These are phyloP conservation scores for Glycyrrhiza uralensis DNA, from an alignment of 306 rosid species.

Conservation along the genomic window DNA sequence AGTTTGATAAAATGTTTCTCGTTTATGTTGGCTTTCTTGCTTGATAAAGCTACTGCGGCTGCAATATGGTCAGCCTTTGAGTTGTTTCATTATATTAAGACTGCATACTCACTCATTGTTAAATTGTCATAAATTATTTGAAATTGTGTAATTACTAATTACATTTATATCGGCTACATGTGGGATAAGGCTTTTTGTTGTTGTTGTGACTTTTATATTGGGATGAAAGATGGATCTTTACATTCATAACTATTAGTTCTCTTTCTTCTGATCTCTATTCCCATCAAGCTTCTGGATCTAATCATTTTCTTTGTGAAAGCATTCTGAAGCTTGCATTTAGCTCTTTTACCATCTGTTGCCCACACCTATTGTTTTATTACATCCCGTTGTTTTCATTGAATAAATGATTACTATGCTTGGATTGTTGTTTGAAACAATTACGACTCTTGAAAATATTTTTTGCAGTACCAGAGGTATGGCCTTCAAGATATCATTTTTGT, in stretches of 20 bases:
- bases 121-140: background rate
- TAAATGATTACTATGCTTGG: background rate
- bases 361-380: background rate
- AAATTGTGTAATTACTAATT: background rate
- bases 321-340: background rate
- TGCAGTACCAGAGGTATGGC: conserved; percentile 36
- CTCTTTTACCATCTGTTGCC: background rate
- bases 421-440: conserved; percentile 6
- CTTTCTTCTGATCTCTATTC: background rate
- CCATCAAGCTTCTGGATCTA: background rate
- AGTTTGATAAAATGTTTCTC: background rate
- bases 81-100: background rate
- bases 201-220: no score
- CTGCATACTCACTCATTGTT: background rate
- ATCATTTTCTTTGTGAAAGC: background rate
- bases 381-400: background rate
- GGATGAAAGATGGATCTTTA: background rate
- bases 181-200: no score
- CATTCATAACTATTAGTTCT: background rate
- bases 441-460: conserved; percentile 21
- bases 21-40: background rate
- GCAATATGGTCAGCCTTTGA: background rate
- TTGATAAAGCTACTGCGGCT: background rate
- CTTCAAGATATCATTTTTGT: conserved; percentile 19
- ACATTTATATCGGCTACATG: no score